phyloP scores from a whole-genome alignment of 306 rosid genomes.

The Senna tora region DNA sequence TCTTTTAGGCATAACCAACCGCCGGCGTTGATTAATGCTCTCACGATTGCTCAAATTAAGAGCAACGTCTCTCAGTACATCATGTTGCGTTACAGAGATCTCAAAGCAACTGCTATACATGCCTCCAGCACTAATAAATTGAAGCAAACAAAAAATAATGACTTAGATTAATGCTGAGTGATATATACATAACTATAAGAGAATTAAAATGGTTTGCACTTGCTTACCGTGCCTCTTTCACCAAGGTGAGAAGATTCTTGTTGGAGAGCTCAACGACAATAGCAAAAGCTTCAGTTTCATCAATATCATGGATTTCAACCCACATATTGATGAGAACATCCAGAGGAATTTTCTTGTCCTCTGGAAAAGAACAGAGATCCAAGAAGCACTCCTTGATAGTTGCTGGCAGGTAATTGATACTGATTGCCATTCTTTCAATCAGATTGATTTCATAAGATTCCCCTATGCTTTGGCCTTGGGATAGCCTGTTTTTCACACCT shows the following conservation, averaged over 20 bases:
- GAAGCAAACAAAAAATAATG: slow-evolving; percentile 1
- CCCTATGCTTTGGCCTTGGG: slow-evolving; percentile 73
- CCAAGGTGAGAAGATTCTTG: slow-evolving; percentile 81
- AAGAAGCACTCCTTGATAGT: slow-evolving; percentile 79
- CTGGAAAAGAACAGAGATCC: slow-evolving; percentile 84
- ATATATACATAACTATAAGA: not conserved
- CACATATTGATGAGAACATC: slow-evolving; percentile 82
- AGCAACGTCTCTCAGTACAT: slow-evolving; percentile 84
- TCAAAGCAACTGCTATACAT: slow-evolving; percentile 75
- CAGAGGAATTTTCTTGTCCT: slow-evolving; percentile 85
- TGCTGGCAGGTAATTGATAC: slow-evolving; percentile 53
- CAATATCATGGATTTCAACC: slow-evolving; percentile 79
- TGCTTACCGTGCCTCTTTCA: slow-evolving; percentile 71
- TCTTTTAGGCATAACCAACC: slow-evolving; percentile 83
- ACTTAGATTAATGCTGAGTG: slow-evolving; percentile 32
- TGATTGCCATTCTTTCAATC: slow-evolving; percentile 71
- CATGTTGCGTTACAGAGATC: slow-evolving; percentile 82
- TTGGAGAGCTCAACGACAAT: slow-evolving; percentile 79
- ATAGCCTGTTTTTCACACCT: slow-evolving; percentile 67
- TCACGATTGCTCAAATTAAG: slow-evolving; percentile 59
- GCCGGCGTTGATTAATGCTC: slow-evolving; percentile 47
- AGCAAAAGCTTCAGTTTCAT: slow-evolving; percentile 72
- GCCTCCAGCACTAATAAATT: slow-evolving; percentile 65
- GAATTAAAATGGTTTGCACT: not conserved
- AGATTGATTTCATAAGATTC: slow-evolving; percentile 71